phyloP scores from a whole-genome alignment of 1,284 basidiomycete genomes.

The Mycena sp. region DNA sequence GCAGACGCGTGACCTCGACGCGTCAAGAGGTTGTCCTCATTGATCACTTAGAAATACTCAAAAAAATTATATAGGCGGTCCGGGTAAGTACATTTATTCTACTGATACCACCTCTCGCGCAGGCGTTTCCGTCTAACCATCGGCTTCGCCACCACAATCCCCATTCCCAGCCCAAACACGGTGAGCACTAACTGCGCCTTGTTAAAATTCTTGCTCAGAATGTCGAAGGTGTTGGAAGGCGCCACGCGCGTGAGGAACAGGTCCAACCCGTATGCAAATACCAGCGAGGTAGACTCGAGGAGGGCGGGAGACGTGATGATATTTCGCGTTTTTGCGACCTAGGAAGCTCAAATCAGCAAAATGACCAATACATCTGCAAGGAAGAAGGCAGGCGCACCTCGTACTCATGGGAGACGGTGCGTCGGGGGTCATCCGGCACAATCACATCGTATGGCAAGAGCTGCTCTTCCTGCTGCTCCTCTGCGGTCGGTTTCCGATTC shows the following conservation, averaged over 20 bases:
- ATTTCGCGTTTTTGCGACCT: conserved; percentile 74
- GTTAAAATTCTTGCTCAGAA: conserved; percentile 93
- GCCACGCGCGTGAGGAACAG: conserved; percentile 86
- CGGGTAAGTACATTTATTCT: conserved; percentile 29
- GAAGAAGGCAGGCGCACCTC: conserved; percentile 55
- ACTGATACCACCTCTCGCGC: conserved; percentile 75
- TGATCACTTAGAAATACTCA: no score
- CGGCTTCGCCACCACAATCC: conserved; percentile 80
- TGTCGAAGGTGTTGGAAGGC: conserved; percentile 93
- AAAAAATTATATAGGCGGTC: conserved; percentile 7
- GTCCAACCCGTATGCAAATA: conserved; percentile 89
- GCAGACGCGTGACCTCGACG: conserved; percentile 12
- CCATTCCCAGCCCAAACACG: conserved; percentile 74
- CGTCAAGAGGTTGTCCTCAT: no score
- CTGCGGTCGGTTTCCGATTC: conserved; percentile 72
- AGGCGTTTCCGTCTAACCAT: conserved; percentile 75
- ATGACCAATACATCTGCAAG: conserved; percentile 1
- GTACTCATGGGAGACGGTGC: conserved; percentile 83
- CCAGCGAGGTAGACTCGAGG: conserved; percentile 92
- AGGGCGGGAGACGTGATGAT: conserved; percentile 85
- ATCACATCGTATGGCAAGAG: conserved; percentile 88
- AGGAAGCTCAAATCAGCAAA: conserved; percentile 8
- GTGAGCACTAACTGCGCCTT: conserved; percentile 92
- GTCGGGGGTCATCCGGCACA: conserved; percentile 76
- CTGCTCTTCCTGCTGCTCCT: conserved; percentile 89